Evolutionary conservation across 164 flowering plant genomes (phyloP).

Genomic region (Magnolia sinica): DNA sequence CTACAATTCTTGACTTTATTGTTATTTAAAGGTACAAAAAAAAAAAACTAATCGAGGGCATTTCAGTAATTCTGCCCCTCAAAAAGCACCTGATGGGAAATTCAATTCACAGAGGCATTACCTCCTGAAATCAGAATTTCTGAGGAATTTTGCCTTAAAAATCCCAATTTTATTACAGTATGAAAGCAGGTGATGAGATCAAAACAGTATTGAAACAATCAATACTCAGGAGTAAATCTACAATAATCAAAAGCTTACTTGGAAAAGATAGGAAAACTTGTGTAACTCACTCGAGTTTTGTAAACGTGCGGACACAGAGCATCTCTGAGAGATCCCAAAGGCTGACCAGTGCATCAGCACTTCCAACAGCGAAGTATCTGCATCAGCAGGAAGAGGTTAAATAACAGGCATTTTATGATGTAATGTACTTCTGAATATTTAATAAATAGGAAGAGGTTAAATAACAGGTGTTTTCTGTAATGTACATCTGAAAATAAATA

Average conservation of each 20-base stretch:
- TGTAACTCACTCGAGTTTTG: conserved; percentile 87
- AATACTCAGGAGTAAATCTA: not conserved
- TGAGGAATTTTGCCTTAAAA: too few species aligned
- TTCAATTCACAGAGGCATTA: too few species aligned
- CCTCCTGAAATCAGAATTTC: too few species aligned
- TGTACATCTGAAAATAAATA: too few species aligned
- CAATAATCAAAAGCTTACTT: not conserved
- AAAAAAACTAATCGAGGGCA: too few species aligned
- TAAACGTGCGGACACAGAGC: conserved; percentile 93
- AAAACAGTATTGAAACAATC: not conserved
- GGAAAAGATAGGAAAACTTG: not conserved
- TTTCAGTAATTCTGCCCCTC: too few species aligned
- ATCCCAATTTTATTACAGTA: not conserved
- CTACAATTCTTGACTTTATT: too few species aligned
- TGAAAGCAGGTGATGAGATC: not conserved
- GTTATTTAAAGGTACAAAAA: too few species aligned
- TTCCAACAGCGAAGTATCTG: conserved; percentile 99
- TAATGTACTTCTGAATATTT: too few species aligned
- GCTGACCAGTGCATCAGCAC: conserved; percentile 98
- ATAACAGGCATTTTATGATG: not conserved
- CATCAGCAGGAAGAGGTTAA: conserved; percentile 1
- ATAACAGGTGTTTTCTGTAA: too few species aligned
- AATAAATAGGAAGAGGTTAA: too few species aligned
- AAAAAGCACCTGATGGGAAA: too few species aligned
- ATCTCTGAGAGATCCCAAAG: conserved; percentile 96